Percentiles rank a stretch among this genome's conserved stretches.
Evolutionary conservation across 2,329 filamentous ascomycete species (phyloP).

Genomic region (Aspergillus sp.): DNA sequence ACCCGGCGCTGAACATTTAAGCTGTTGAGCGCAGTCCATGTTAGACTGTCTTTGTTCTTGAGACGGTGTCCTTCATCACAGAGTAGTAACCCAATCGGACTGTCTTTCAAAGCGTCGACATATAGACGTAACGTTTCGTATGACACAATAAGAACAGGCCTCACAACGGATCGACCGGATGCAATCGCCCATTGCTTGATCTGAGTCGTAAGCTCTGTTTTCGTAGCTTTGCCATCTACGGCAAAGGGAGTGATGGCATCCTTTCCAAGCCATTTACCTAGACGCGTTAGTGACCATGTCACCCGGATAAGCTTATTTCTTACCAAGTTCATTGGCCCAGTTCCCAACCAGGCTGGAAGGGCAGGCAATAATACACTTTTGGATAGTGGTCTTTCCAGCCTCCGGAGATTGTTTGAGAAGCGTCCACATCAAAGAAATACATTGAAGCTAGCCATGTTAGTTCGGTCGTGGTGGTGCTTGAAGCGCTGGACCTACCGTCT

Average conservation of each 20-base stretch:
- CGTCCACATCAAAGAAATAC: conserved; percentile 95
- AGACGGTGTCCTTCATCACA: conserved; percentile 96
- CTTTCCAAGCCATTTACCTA: conserved; percentile 87
- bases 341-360: conserved; percentile 95
- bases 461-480: background rate
- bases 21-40: conserved; percentile 84
- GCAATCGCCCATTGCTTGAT: conserved; percentile 93
- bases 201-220: conserved; percentile 86
- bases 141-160: conserved; percentile 94
- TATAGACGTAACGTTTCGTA: conserved; percentile 94
- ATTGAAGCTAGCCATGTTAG: conserved; percentile 63
- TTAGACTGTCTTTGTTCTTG: conserved; percentile 95
- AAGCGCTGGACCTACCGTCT: conserved; percentile 57
- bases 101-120: conserved; percentile 83
- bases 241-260: conserved; percentile 92
- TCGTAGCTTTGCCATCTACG: conserved; percentile 93
- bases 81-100: conserved; percentile 85
- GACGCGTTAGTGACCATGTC: conserved; percentile 17
- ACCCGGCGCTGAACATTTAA: conserved; percentile 88
- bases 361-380: conserved; percentile 95
- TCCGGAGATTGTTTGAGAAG: conserved; percentile 92
- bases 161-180: conserved; percentile 80
- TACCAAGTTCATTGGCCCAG: conserved; percentile 87
- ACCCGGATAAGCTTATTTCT: conserved; percentile 5
- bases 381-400: conserved; percentile 88